Percentiles rank a stretch among this genome's conserved stretches.
Evolutionary conservation across 441 rosid genomes (phyloP).

Genomic region (Pelargonium myrrhifolium): DNA sequence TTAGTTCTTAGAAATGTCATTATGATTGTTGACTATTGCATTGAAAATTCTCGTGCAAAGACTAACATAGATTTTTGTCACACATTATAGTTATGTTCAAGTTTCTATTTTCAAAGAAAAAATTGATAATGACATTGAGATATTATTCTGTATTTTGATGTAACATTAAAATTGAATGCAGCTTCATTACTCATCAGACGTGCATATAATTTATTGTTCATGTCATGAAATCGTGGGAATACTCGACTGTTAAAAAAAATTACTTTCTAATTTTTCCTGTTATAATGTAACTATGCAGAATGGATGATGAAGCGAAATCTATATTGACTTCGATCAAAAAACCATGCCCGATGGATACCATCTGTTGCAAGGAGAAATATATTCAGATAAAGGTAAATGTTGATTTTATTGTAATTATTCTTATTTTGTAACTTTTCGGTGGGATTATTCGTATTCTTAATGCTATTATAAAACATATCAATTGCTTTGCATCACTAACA

Average conservation of each 20-base stretch:
- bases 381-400: conserved; percentile 63
- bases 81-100: background rate
- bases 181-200: background rate
- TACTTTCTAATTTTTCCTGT: conserved; percentile 17
- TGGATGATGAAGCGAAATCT: conserved; percentile 28
- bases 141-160: background rate
- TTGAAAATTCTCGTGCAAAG: background rate
- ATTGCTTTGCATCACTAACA: too few relatives aligned
- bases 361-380: conserved; percentile 61
- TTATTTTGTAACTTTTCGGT: background rate
- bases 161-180: background rate
- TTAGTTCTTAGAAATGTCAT: background rate
- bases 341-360: conserved; percentile 52
- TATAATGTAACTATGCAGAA: conserved; percentile 38
- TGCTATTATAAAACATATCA: too few relatives aligned
- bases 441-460: background rate
- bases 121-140: background rate
- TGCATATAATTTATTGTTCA: background rate
- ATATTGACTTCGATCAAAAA: conserved; percentile 37
- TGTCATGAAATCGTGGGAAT: background rate
- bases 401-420: background rate
- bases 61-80: background rate
- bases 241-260: background rate
- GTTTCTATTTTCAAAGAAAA: background rate
- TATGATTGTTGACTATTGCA: background rate